A percentile compares a stretch with the other conserved stretches of the same genome.
Conservation (phyloP, 495 filamentous ascomycete species). For the Chlorociboria aeruginascens region DNA sequence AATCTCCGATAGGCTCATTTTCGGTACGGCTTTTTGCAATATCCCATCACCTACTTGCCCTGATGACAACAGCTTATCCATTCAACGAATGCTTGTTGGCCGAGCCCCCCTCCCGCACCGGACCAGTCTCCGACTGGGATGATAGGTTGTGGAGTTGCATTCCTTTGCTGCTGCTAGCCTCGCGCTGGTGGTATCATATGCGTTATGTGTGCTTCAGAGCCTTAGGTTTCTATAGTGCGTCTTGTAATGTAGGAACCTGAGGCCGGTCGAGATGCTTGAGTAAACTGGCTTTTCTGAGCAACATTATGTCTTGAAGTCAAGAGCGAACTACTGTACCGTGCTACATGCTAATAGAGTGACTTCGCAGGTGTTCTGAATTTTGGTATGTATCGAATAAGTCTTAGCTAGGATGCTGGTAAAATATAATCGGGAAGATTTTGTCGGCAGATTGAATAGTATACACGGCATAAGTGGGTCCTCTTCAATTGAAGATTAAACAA, state of each 20-base stretch:
- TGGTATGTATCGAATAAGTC: too few species aligned
- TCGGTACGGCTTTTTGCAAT: too few species aligned
- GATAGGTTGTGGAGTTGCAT: conserved; percentile 81
- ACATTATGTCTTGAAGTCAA: background rate
- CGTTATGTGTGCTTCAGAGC: conserved; percentile 22
- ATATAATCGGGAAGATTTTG: too few species aligned
- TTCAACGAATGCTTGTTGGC: conserved; percentile 76
- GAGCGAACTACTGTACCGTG: background rate
- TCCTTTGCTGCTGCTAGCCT: too few species aligned
- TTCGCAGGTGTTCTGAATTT: too few species aligned
- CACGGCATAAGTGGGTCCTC: too few species aligned
- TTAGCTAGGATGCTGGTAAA: too few species aligned
- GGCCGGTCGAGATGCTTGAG: conserved; percentile 22
- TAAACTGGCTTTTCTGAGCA: conserved; percentile 29
- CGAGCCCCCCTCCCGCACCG: conserved; percentile 73
- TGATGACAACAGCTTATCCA: conserved; percentile 99
- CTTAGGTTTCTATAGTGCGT: conserved; percentile 18
- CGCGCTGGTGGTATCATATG: too few species aligned
- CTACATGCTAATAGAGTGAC: too few species aligned
- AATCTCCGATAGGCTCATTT: background rate
- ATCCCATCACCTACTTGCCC: conserved; percentile 19
- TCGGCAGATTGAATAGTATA: too few species aligned
- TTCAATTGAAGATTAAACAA: too few species aligned
- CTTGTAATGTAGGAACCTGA: conserved; percentile 18
- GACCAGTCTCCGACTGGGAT: conserved; percentile 47